Percentiles rank a stretch among this genome's conserved stretches.
phyloP scores from a whole-genome alignment of 148 eudicot genomes.

The Gaultheria prostrata region DNA sequence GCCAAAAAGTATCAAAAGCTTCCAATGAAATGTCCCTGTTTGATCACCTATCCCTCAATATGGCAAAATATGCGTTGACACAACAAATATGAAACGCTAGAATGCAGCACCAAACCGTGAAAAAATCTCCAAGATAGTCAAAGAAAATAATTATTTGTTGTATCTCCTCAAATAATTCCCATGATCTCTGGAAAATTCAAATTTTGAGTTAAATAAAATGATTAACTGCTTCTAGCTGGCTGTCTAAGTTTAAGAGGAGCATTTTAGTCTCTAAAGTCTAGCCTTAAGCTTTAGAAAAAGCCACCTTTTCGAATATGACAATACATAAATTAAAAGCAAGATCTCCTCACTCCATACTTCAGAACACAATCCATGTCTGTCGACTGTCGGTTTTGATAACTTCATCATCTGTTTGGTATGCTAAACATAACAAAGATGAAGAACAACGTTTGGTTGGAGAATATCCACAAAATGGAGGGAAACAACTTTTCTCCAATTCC shows the following conservation, averaged over 20 bases:
- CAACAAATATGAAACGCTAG: neutral
- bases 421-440: neutral
- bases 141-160: neutral
- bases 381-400: no score
- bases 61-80: neutral
- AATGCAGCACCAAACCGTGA: neutral
- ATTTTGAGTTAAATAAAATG: neutral
- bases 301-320: neutral
- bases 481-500: neutral
- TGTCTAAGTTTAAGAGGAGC: neutral
- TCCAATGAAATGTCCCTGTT: constrained; percentile 6
- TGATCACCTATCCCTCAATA: neutral
- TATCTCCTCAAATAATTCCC: neutral
- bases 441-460: neutral
- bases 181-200: neutral
- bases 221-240: neutral
- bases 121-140: neutral
- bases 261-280: neutral
- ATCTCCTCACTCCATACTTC: neutral
- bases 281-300: neutral
- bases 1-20: neutral
- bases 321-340: neutral
- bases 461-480: neutral
- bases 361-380: neutral
- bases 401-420: neutral